phyloP scores from a whole-genome alignment of 345 rosid species.

The Orychophragmus violaceus region DNA sequence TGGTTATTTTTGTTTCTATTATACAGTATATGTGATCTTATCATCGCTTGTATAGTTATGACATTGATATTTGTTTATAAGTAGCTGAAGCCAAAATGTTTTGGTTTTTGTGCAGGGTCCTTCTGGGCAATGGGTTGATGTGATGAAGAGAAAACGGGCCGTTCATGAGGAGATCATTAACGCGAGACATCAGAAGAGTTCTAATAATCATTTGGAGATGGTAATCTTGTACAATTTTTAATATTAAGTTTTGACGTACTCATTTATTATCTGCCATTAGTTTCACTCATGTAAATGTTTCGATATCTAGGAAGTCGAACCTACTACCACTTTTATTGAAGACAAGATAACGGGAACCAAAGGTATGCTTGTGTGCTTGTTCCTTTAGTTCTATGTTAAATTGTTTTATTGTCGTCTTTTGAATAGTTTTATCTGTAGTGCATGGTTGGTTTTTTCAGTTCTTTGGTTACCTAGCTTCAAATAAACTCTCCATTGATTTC shows the following conservation, averaged over 20 bases:
- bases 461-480: slow-evolving; percentile 7
- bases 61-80: not conserved
- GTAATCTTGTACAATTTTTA: slow-evolving; percentile 25
- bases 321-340: slow-evolving; percentile 32
- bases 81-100: not conserved
- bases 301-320: slow-evolving; percentile 46
- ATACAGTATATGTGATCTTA: not conserved
- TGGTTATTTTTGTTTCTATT: no score
- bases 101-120: slow-evolving; percentile 50
- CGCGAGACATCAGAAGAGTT: slow-evolving; percentile 46
- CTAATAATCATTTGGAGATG: slow-evolving; percentile 48
- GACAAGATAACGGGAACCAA: slow-evolving; percentile 37
- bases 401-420: not conserved
- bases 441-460: not conserved
- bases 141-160: slow-evolving; percentile 88
- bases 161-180: slow-evolving; percentile 70
- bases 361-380: slow-evolving; percentile 30
- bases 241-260: not conserved
- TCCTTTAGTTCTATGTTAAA: not conserved
- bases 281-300: slow-evolving; percentile 15
- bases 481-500: slow-evolving; percentile 19
- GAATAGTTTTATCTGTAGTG: slow-evolving; percentile 1
- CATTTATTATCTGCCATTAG: not conserved
- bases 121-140: slow-evolving; percentile 74
- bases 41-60: not conserved